Conservation (phyloP, 108 stramenopile species). For the Asterionellopsis glacialis region DNA sequence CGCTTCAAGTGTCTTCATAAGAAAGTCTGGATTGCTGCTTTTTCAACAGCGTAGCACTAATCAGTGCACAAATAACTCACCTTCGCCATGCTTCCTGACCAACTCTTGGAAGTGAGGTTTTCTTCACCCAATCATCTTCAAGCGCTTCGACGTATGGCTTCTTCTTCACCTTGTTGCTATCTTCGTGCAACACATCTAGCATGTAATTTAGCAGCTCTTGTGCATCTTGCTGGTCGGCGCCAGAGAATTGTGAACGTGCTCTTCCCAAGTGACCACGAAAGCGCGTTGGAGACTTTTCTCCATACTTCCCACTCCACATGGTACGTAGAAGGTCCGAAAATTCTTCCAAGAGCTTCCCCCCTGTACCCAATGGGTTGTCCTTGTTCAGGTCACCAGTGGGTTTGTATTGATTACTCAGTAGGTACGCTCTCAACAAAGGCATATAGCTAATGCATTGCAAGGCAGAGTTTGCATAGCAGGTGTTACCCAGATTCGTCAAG, state of each 20-base stretch:
- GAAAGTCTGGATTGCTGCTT: background rate
- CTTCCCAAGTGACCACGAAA: slow-evolving; percentile 76
- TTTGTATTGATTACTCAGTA: slow-evolving; percentile 78
- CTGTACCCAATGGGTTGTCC: slow-evolving; percentile 93
- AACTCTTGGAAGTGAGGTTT: slow-evolving; percentile 48
- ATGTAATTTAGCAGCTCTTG: slow-evolving; percentile 92
- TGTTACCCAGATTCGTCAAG: slow-evolving; percentile 87
- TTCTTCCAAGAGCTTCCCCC: slow-evolving; percentile 89
- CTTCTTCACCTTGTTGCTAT: slow-evolving; percentile 88
- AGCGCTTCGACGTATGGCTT: slow-evolving; percentile 89
- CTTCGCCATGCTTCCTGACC: slow-evolving; percentile 82
- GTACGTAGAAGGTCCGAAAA: slow-evolving; percentile 76
- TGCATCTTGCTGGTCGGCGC: slow-evolving; percentile 95
- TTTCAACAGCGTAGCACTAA: background rate
- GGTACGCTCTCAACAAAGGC: slow-evolving; percentile 82
- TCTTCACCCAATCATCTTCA: slow-evolving; percentile 79
- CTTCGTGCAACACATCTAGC: slow-evolving; percentile 91
- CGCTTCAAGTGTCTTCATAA: background rate
- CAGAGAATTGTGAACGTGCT: slow-evolving; percentile 81
- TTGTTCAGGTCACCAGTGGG: slow-evolving; percentile 81
- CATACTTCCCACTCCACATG: slow-evolving; percentile 82
- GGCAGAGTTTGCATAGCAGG: slow-evolving; percentile 94
- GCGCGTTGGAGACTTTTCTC: slow-evolving; percentile 66
- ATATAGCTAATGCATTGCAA: slow-evolving; percentile 91
- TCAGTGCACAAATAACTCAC: slow-evolving; percentile 15